These are phyloP conservation scores for Sanghuangporus sanghuang DNA, from an alignment of 1,284 basidiomycete genomes.

Conservation along the genomic window DNA sequence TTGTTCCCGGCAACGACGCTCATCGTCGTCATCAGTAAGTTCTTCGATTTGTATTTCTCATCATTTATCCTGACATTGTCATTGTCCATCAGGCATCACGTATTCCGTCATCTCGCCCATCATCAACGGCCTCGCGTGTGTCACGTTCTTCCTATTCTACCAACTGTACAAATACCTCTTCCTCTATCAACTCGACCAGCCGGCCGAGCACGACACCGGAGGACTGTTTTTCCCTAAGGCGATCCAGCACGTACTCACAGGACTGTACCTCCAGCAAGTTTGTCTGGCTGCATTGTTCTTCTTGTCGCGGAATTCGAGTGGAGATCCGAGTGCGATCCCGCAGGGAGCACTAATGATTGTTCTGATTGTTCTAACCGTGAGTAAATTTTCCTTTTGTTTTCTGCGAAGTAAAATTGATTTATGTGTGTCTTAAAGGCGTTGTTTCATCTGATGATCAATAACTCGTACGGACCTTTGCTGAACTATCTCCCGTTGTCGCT, in stretches of 20 bases:
- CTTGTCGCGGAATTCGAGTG: conserved; percentile 56
- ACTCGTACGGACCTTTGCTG: conserved; percentile 64
- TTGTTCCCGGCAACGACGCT: conserved; percentile 74
- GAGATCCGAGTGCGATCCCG: conserved; percentile 53
- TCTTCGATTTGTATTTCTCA: neutral
- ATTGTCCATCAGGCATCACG: conserved; percentile 38
- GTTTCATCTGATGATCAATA: conserved; percentile 63
- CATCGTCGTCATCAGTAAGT: conserved; percentile 55
- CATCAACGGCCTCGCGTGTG: conserved; percentile 85
- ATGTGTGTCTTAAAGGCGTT: conserved; percentile 42
- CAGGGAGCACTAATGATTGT: conserved; percentile 83
- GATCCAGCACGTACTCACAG: conserved; percentile 88
- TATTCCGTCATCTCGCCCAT: conserved; percentile 94
- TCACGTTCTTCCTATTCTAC: conserved; percentile 84
- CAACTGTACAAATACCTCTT: conserved; percentile 87
- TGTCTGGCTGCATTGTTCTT: conserved; percentile 88
- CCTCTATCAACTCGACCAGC: conserved; percentile 77
- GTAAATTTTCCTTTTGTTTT: conserved; percentile 23
- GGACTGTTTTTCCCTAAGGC: conserved; percentile 96
- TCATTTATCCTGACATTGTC: neutral
- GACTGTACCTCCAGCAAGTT: conserved; percentile 81
- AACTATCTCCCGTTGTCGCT: conserved; percentile 51
- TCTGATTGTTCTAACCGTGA: conserved; percentile 74
- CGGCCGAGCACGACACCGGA: conserved; percentile 76
- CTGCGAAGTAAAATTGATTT: conserved; percentile 3